phyloP scores from a whole-genome alignment of 257 asterid species.

The Salvia miltiorrhiza region DNA sequence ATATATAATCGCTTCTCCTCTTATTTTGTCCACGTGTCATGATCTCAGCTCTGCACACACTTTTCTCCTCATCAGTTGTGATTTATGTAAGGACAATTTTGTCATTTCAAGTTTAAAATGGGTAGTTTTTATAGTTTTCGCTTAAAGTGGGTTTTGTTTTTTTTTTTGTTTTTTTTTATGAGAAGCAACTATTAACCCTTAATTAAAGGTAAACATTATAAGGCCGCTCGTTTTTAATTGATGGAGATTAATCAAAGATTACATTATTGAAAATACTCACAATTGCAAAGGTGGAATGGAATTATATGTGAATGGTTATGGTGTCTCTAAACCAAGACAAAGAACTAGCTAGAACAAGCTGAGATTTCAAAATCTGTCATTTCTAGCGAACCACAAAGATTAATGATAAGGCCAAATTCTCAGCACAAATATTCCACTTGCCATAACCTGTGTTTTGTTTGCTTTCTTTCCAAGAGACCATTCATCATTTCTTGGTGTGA shows the following conservation, averaged over 20 bases:
- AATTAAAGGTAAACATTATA: no score
- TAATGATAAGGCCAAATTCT: background rate
- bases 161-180: no score
- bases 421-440: background rate
- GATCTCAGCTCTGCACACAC: no score
- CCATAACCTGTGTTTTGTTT: background rate
- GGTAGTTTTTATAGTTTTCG: no score
- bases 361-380: constrained; percentile 29
- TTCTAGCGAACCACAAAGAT: background rate
- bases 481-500: background rate
- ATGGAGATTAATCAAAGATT: background rate
- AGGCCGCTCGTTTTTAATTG: background rate
- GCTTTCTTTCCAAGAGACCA: background rate
- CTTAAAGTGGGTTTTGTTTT: no score
- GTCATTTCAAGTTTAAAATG: no score
- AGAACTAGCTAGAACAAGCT: background rate
- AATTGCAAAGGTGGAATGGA: background rate
- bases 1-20: no score
- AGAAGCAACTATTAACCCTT: no score
- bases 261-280: background rate
- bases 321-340: constrained; percentile 35
- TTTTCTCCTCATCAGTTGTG: no score
- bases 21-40: no score
- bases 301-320: background rate
- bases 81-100: no score